Evolutionary conservation across 768 basidiomycete species (phyloP).

Genomic region (Boletus vermiculosoides): DNA sequence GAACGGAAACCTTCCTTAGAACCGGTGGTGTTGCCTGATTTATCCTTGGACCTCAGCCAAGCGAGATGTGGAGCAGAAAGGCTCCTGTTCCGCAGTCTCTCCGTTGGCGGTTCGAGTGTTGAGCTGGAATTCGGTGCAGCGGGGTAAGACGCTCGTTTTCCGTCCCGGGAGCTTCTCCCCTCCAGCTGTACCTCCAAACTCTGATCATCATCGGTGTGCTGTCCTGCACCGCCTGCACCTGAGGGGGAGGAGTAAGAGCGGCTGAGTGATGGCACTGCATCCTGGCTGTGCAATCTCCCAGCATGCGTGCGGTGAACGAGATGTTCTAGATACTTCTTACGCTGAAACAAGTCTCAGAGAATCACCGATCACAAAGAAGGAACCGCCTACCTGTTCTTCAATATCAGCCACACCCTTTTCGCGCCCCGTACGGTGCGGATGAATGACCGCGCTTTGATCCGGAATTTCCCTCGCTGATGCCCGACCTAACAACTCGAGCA

Average conservation of each 20-base stretch:
- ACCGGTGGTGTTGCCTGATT: slow-evolving; percentile 2
- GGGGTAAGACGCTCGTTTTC: slow-evolving; percentile 25
- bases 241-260: slow-evolving; percentile 34
- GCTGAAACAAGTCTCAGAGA: slow-evolving; percentile 39
- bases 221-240: not conserved
- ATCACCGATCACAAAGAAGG: slow-evolving; percentile 1
- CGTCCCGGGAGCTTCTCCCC: slow-evolving; percentile 11
- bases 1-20: slow-evolving; percentile 11
- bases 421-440: slow-evolving; percentile 60
- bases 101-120: slow-evolving; percentile 15
- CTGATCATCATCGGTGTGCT: not conserved
- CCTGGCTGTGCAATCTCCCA: slow-evolving; percentile 77
- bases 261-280: slow-evolving; percentile 50
- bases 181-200: not conserved
- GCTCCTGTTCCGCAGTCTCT: slow-evolving; percentile 45
- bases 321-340: slow-evolving; percentile 72
- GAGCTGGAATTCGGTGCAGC: slow-evolving; percentile 2
- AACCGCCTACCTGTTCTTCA: slow-evolving; percentile 53
- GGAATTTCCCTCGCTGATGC: slow-evolving; percentile 66
- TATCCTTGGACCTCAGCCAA: slow-evolving; percentile 47
- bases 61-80: slow-evolving; percentile 60
- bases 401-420: slow-evolving; percentile 53
- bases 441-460: slow-evolving; percentile 69
- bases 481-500: slow-evolving; percentile 67
- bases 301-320: slow-evolving; percentile 68